These are phyloP conservation scores for Tricholoma saponaceum DNA, from an alignment of 768 basidiomycete species.

Conservation along the genomic window DNA sequence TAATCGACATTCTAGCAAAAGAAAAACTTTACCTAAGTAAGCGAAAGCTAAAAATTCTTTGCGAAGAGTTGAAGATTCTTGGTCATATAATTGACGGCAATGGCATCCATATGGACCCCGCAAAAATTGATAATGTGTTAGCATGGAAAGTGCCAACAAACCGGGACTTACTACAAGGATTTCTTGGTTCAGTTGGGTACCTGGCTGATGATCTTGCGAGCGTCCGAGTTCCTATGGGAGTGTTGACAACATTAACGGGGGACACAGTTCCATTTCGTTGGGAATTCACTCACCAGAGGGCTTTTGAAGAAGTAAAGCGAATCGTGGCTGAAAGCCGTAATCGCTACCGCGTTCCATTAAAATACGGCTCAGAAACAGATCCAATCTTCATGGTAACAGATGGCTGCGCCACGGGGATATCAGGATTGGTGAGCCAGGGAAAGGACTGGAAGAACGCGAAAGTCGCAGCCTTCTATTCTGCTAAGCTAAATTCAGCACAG, in stretches of 20 bases:
- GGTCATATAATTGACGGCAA: constrained; percentile 21
- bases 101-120: constrained; percentile 27
- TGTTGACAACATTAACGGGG: constrained; percentile 13
- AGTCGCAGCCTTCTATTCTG: constrained; percentile 24
- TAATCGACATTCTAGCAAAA: constrained; percentile 18
- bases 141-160: constrained; percentile 22
- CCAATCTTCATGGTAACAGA: constrained; percentile 17
- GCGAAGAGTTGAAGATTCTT: constrained; percentile 18
- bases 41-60: constrained; percentile 25
- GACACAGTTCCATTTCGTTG: constrained; percentile 10
- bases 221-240: constrained; percentile 23
- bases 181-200: constrained; percentile 29
- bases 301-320: constrained; percentile 24
- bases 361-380: constrained; percentile 5
- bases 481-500: constrained; percentile 17
- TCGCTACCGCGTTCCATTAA: constrained; percentile 4
- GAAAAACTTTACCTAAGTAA: constrained; percentile 28
- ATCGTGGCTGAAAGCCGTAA: constrained; percentile 2
- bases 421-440: constrained; percentile 9
- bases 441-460: constrained; percentile 17
- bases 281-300: constrained; percentile 8
- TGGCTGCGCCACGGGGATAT: constrained; percentile 15
- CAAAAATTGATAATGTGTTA: constrained; percentile 25
- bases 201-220: constrained; percentile 17
- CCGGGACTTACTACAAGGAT: constrained; percentile 22